These are phyloP conservation scores for Pharnaceum exiguum DNA, from an alignment of 148 eudicot species.

Conservation along the genomic window DNA sequence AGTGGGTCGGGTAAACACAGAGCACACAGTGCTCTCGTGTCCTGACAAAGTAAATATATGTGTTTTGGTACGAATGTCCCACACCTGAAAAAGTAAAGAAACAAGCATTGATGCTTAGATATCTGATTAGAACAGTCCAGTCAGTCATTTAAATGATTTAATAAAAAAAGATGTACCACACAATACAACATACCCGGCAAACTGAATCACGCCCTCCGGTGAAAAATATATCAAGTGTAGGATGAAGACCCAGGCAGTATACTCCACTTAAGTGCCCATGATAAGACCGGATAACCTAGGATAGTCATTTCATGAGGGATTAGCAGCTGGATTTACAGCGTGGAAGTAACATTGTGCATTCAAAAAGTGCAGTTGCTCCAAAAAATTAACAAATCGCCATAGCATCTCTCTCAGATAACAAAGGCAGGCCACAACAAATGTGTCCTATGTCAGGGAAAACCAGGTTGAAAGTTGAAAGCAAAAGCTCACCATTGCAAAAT, in stretches of 20 bases:
- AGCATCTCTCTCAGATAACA: too few species aligned
- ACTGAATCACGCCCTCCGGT: conserved; percentile 99
- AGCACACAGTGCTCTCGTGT: conserved; percentile 96
- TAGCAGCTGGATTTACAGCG: too few species aligned
- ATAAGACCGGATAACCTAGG: conserved; percentile 87
- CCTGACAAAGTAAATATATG: conserved; percentile 87
- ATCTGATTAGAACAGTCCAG: neutral
- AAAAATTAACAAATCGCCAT: too few species aligned
- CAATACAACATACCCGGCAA: conserved; percentile 59
- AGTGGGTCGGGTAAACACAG: conserved; percentile 89
- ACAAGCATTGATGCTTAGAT: neutral
- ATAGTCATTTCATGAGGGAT: too few species aligned
- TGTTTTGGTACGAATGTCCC: conserved; percentile 96
- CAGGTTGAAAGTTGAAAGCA: neutral
- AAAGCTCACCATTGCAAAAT: too few species aligned
- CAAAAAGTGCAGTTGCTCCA: too few species aligned
- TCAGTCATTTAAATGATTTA: neutral
- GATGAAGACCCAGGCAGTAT: conserved; percentile 93
- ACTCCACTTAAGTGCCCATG: conserved; percentile 99
- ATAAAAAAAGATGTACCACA: neutral
- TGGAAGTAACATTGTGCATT: too few species aligned
- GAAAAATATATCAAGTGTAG: conserved; percentile 85
- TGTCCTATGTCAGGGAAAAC: too few species aligned
- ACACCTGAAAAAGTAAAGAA: conserved; percentile 50
- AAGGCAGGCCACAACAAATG: too few species aligned